Conservation (phyloP, 164 flowering plant genomes). For the Amborella trichopoda region DNA sequence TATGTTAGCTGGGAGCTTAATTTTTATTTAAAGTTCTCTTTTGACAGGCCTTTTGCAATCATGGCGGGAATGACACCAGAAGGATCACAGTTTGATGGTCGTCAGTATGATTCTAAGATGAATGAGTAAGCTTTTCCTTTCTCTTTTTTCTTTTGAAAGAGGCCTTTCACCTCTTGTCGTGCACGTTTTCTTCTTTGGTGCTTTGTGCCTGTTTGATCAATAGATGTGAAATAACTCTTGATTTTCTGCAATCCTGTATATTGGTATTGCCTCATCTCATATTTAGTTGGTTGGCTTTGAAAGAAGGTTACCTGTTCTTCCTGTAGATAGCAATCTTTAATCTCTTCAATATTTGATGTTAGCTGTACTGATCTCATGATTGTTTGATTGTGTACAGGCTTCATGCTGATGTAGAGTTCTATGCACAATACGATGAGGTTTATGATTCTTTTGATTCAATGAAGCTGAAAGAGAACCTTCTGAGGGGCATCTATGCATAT, state of each 20-base stretch:
- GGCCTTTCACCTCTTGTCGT: slow-evolving; percentile 24
- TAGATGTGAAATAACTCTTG: too few species aligned
- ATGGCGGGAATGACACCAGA: slow-evolving; percentile 20
- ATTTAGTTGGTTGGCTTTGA: neutral
- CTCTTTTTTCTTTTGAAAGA: too few species aligned
- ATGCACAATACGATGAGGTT: slow-evolving; percentile 49
- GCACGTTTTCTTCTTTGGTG: neutral
- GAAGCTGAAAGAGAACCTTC: slow-evolving; percentile 55
- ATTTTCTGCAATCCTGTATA: too few species aligned
- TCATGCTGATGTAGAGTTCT: slow-evolving; percentile 38
- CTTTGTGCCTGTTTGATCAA: neutral
- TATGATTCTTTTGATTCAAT: slow-evolving; percentile 48
- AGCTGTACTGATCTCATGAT: neutral
- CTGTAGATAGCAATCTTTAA: too few species aligned
- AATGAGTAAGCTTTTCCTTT: too few species aligned
- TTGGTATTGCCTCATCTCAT: too few species aligned
- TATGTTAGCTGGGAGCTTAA: too few species aligned
- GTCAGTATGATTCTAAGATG: slow-evolving; percentile 53
- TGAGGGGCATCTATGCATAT: slow-evolving; percentile 71
- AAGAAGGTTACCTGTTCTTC: too few species aligned
- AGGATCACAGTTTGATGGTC: slow-evolving; percentile 50
- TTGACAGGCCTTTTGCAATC: too few species aligned
- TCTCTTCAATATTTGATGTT: too few species aligned
- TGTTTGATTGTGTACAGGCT: slow-evolving; percentile 19
- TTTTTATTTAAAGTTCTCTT: too few species aligned